Evolutionary conservation across 2,329 filamentous ascomycete genomes (phyloP), one percentile per base, ranked within the genome.

Genomic region (Exophiala xenobiotica): DNA sequence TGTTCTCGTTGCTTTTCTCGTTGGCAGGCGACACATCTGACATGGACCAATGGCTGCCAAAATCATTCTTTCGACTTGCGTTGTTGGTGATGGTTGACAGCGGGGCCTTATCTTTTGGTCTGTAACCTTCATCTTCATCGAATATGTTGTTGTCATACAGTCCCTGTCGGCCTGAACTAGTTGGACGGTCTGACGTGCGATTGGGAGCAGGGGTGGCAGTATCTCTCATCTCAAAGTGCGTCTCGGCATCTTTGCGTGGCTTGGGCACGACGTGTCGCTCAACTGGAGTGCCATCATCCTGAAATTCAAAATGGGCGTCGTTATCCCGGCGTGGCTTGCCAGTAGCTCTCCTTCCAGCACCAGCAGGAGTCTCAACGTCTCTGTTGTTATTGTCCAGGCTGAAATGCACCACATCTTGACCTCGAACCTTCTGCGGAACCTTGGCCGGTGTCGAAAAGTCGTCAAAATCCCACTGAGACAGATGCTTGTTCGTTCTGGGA

Each of bases 401-500:
- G 66, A 85, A 83, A 67, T 93, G 86, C 49, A 88, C 86, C 54
- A 85, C 79, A 55, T 93, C 84, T 64, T 90, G 82, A 31, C 78
- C 74, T 53, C 84, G 79, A 46, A 79, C 68, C 68, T 86, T 87
- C 39, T 77, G 73, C 3, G 79, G 77, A 41, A 81, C 75, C 76
- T 95, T 96, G 59, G 86, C 80, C 0, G 92, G 92, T 0, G 91
- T 96, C 12, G 76, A 74, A 63, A 95, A 95, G 70, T 96, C 90
- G 55, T 89, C 82, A 69, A 97, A 97, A 42, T 83, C 83, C 90
- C 92, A 96, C 56, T 88, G 85, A 58, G 83, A 83, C 53, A 78
- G 74, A 66, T 89, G 85, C 14, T 57, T 58, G 35, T 47, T 49
- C 16, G 53, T 41, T 26, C 53, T 61, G 2, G 54, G 19, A 26